A percentile compares a stretch with the other conserved stretches of the same genome.
phyloP scores from a whole-genome alignment of 2,329 filamentous ascomycete species.

The Elsinoe necatrix region DNA sequence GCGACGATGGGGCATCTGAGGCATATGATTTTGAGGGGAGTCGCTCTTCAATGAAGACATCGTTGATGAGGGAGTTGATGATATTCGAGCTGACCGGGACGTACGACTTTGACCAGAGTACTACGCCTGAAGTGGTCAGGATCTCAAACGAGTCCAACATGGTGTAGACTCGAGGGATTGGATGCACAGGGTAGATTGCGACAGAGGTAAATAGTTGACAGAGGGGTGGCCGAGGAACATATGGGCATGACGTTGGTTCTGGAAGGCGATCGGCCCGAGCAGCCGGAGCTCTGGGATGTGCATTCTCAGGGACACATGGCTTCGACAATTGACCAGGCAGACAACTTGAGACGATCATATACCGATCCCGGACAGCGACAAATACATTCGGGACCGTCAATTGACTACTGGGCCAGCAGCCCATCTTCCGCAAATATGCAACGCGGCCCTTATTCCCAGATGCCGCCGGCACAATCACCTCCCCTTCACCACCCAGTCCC shows the following conservation, averaged over 20 bases:
- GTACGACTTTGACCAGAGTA: constrained; percentile 89
- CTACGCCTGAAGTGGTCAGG: constrained; percentile 87
- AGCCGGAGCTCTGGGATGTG: not conserved
- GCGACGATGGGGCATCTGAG: constrained; percentile 51
- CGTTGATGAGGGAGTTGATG: constrained; percentile 89
- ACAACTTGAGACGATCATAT: not conserved
- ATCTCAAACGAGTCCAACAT: constrained; percentile 99
- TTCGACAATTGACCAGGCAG: not conserved
- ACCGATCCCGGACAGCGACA: not conserved
- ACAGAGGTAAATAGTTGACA: not conserved
- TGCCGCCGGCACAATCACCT: constrained; percentile 67
- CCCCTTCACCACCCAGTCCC: constrained; percentile 95
- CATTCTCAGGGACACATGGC: constrained; percentile 6
- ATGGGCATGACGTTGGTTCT: constrained; percentile 10
- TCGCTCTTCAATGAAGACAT: constrained; percentile 97
- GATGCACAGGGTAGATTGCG: not conserved
- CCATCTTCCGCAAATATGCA: constrained; percentile 56
- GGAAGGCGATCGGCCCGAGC: not conserved
- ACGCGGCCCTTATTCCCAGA: constrained; percentile 65
- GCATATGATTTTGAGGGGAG: constrained; percentile 50
- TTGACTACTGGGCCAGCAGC: not conserved
- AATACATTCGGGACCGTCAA: not conserved
- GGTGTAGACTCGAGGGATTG: constrained; percentile 17
- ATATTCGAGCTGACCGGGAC: constrained; percentile 69
- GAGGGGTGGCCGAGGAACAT: not conserved